Evolutionary conservation across 78 protist genomes (phyloP).

Genomic region (Goniomonas avonlea): DNA sequence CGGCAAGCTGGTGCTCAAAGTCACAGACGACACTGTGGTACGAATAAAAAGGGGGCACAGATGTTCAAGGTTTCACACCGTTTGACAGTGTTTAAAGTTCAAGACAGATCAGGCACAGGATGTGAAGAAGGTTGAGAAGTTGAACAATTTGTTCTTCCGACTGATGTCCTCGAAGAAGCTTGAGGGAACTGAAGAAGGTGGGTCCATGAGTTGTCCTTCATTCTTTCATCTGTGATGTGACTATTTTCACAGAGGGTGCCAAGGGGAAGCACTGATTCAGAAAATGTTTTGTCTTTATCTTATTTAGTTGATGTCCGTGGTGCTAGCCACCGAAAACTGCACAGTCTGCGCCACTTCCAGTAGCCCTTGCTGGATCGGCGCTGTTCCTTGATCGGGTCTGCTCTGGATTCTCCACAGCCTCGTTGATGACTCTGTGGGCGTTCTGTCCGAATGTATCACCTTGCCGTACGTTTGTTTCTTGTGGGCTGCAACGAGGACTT

Average conservation of each 20-base stretch:
- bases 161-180: neutral
- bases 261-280: neutral
- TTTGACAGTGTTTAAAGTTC: slow-evolving; percentile 4
- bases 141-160: neutral
- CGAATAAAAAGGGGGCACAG: neutral
- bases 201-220: neutral
- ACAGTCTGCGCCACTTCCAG: neutral
- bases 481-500: too few species aligned
- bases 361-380: too few species aligned
- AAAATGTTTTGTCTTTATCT: neutral
- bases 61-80: neutral
- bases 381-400: too few species aligned
- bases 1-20: slow-evolving; percentile 11
- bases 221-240: neutral
- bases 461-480: too few species aligned
- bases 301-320: too few species aligned
- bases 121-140: slow-evolving; percentile 3
- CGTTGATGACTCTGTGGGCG: too few species aligned
- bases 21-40: slow-evolving; percentile 29
- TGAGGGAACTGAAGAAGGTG: neutral
- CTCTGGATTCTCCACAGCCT: too few species aligned
- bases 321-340: too few species aligned
- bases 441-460: too few species aligned
- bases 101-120: slow-evolving; percentile 10
- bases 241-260: neutral